Percentiles rank a stretch among this genome's conserved stretches.
Conservation (phyloP, 257 asterid species). For the Solanum appendiculatum region DNA sequence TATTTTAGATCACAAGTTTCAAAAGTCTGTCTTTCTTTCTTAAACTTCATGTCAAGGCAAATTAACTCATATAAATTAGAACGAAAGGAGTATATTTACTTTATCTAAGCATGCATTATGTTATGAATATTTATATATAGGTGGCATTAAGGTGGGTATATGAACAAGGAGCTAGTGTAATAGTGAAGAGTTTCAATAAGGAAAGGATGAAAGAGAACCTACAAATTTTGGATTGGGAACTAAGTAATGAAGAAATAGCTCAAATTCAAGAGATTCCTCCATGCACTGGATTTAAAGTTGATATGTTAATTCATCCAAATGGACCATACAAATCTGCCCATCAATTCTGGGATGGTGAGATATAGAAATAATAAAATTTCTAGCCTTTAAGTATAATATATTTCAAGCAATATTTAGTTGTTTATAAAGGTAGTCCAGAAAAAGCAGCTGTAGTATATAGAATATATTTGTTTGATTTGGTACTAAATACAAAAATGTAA, state of each 20-base stretch:
- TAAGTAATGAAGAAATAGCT: conserved; percentile 20
- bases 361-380: conserved; percentile 1
- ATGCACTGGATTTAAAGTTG: conserved; percentile 3
- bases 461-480: neutral
- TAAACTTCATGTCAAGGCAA: too few relatives aligned
- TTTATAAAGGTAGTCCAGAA: neutral
- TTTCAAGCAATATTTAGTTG: neutral
- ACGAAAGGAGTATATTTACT: too few relatives aligned
- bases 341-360: conserved; percentile 43
- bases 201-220: neutral
- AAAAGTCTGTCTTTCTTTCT: too few relatives aligned
- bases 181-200: conserved; percentile 5
- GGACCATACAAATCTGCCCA: conserved; percentile 29
- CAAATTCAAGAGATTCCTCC: conserved; percentile 27
- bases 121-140: neutral
- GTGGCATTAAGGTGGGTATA: conserved; percentile 17
- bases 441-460: neutral
- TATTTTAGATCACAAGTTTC: too few relatives aligned
- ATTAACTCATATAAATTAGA: too few relatives aligned
- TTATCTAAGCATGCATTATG: too few relatives aligned
- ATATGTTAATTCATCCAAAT: conserved; percentile 4
- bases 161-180: conserved; percentile 7
- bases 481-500: too few relatives aligned
- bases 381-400: neutral
- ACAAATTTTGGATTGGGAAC: conserved; percentile 10